Evolutionary conservation across 2,329 filamentous ascomycete species (phyloP).

Genomic region (Canariomyces notabilis): DNA sequence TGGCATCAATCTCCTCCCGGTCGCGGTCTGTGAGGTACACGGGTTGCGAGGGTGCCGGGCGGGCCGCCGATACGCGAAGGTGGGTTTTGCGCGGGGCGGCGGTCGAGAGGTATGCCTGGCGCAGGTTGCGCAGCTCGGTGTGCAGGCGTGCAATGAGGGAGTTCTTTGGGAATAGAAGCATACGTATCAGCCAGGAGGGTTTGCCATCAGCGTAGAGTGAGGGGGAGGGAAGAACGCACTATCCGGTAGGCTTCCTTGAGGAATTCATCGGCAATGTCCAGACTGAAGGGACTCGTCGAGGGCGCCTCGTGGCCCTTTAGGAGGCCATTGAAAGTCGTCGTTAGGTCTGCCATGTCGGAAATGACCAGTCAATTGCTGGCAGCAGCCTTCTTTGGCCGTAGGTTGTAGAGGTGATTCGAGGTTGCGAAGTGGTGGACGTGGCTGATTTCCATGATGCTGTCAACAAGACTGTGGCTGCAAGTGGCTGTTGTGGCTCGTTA

Average conservation of each 20-base stretch:
- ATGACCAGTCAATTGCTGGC: not conserved
- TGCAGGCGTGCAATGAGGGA: slow-evolving; percentile 77
- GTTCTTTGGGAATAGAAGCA: slow-evolving; percentile 58
- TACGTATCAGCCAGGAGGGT: slow-evolving; percentile 4
- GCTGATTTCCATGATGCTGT: not conserved
- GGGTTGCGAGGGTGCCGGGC: slow-evolving; percentile 35
- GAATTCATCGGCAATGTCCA: slow-evolving; percentile 70
- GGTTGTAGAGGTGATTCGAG: not conserved
- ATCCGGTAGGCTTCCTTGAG: slow-evolving; percentile 92
- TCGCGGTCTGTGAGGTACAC: slow-evolving; percentile 71
- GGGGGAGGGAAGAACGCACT: slow-evolving; percentile 44
- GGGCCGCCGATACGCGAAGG: slow-evolving; percentile 38
- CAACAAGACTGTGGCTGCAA: not conserved
- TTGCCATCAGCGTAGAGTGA: not conserved
- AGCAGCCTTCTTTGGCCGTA: no score
- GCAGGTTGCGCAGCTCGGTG: slow-evolving; percentile 73
- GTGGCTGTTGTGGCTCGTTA: not conserved
- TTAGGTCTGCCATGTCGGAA: slow-evolving; percentile 54
- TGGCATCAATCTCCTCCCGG: slow-evolving; percentile 79
- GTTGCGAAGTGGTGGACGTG: not conserved
- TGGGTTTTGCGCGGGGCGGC: slow-evolving; percentile 58
- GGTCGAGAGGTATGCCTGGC: slow-evolving; percentile 86
- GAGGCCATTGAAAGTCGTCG: slow-evolving; percentile 62
- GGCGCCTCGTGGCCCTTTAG: slow-evolving; percentile 55
- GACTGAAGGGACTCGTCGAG: slow-evolving; percentile 41